Percentiles rank a stretch among this genome's conserved stretches.
These are phyloP conservation scores for Umbellularia californica DNA, from an alignment of 164 flowering plant species.

Conservation along the genomic window DNA sequence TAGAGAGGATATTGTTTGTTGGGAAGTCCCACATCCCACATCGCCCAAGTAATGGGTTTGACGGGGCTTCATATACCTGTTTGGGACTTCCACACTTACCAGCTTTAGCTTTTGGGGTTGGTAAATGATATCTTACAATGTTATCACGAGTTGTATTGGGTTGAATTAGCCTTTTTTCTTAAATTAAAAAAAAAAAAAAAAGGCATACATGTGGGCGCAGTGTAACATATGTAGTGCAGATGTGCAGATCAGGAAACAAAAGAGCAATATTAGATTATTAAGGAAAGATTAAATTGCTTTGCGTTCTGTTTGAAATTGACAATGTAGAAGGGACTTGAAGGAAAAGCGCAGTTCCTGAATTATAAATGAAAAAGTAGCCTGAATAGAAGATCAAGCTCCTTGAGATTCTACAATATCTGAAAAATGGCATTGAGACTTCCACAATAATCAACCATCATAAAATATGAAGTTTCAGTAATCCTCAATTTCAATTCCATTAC, in stretches of 20 bases:
- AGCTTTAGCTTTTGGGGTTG: no score
- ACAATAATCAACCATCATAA: neutral
- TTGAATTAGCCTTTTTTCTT: neutral
- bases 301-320: neutral
- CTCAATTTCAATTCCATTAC: neutral
- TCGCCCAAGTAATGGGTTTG: no score
- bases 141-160: neutral
- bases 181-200: no score
- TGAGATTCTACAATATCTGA: neutral
- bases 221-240: neutral
- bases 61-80: no score
- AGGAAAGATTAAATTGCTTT: no score
- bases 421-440: neutral
- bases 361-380: neutral
- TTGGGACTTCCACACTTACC: no score
- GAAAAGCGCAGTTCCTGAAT: neutral
- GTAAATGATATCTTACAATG: no score
- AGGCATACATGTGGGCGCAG: neutral
- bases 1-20: no score
- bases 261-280: neutral
- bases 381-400: neutral
- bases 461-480: neutral
- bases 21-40: no score
- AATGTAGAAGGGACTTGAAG: neutral
- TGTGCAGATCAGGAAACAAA: neutral